Percentiles rank a stretch among this genome's conserved stretches.
Evolutionary conservation across 306 rosid species (phyloP).

Genomic region (Hippophae gyantsensis): DNA sequence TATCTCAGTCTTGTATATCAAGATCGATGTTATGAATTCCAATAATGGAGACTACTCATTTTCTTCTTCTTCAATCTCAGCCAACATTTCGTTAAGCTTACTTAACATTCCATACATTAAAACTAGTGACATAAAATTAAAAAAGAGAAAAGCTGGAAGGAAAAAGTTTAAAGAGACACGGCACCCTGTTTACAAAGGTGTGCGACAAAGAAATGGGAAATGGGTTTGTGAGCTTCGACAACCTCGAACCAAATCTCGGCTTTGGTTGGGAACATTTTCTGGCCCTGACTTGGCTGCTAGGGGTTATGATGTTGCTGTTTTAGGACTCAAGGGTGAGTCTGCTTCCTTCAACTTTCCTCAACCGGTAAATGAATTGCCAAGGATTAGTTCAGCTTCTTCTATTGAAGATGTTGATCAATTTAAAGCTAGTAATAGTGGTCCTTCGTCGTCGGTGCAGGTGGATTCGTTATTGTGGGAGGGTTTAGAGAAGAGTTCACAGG

Average conservation of each 20-base stretch:
- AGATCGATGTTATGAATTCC: too few species aligned
- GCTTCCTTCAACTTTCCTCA: slow-evolving; percentile 47
- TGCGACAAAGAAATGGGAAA: slow-evolving; percentile 53
- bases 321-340: slow-evolving; percentile 37
- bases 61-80: background rate
- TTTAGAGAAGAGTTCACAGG: background rate
- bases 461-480: background rate
- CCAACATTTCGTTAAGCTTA: background rate
- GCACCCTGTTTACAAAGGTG: slow-evolving; percentile 63
- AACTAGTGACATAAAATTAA: slow-evolving; percentile 4
- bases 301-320: slow-evolving; percentile 60
- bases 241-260: slow-evolving; percentile 36
- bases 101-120: background rate
- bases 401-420: slow-evolving; percentile 19
- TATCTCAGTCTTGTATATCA: too few species aligned
- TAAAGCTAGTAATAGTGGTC: background rate
- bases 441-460: background rate
- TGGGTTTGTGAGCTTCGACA: slow-evolving; percentile 75
- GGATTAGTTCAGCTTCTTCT: slow-evolving; percentile 15
- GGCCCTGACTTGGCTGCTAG: slow-evolving; percentile 62
- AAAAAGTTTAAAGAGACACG: slow-evolving; percentile 69
- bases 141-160: slow-evolving; percentile 48
- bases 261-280: slow-evolving; percentile 64
- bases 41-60: background rate
- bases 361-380: slow-evolving; percentile 7